Conservation (phyloP, 805 yeast species). For the Kodamaea lidongshanica region DNA sequence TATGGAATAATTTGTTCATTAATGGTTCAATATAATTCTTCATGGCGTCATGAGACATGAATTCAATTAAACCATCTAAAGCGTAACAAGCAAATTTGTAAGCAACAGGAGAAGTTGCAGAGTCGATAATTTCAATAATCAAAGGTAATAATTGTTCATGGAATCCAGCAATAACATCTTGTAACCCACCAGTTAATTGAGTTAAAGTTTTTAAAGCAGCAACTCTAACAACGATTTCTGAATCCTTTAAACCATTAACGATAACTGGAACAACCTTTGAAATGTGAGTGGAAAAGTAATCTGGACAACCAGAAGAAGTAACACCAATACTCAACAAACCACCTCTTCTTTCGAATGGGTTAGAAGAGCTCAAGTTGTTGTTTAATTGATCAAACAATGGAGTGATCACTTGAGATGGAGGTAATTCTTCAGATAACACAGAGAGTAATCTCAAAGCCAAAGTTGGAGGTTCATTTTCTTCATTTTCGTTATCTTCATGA, state of each 20-base stretch:
- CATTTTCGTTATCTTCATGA: slow-evolving; percentile 89
- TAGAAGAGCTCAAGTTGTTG: slow-evolving; percentile 48
- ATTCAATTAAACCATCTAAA: slow-evolving; percentile 86
- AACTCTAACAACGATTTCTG: slow-evolving; percentile 67
- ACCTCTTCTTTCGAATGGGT: slow-evolving; percentile 79
- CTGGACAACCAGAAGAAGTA: slow-evolving; percentile 91
- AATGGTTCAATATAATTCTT: slow-evolving; percentile 76
- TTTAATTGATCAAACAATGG: slow-evolving; percentile 68
- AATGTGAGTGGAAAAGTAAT: slow-evolving; percentile 71
- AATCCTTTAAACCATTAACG: slow-evolving; percentile 70
- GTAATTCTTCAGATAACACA: slow-evolving; percentile 72
- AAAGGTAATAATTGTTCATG: slow-evolving; percentile 81
- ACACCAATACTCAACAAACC: slow-evolving; percentile 76
- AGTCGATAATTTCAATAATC: slow-evolving; percentile 79
- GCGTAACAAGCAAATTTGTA: slow-evolving; percentile 90
- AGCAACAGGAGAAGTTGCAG: slow-evolving; percentile 73
- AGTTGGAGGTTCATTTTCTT: slow-evolving; percentile 74
- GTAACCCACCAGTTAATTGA: slow-evolving; percentile 75
- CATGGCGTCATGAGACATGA: slow-evolving; percentile 82
- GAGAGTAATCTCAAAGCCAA: slow-evolving; percentile 78
- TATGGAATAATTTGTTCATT: slow-evolving; percentile 80
- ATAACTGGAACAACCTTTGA: slow-evolving; percentile 67
- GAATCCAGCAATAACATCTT: slow-evolving; percentile 75
- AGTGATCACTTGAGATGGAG: slow-evolving; percentile 85
- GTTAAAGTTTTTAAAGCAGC: slow-evolving; percentile 81